phyloP scores from a whole-genome alignment of 306 rosid genomes.

The Senna siamea region DNA sequence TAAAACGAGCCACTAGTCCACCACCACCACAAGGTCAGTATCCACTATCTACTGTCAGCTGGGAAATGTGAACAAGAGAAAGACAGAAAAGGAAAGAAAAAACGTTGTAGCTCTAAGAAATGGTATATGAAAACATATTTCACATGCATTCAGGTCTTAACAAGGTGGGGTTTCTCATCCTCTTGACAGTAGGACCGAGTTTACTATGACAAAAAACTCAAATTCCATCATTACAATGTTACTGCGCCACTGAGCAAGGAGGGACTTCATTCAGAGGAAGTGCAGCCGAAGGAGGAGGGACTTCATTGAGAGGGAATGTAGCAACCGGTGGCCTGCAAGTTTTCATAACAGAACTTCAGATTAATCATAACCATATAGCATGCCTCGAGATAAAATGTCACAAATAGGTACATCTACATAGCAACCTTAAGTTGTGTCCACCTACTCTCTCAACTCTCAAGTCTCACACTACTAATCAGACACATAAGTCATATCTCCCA shows the following conservation, averaged over 20 bases:
- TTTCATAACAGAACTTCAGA: constrained; percentile 16
- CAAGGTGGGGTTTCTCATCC: neutral
- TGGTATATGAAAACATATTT: neutral
- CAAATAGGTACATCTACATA: constrained; percentile 4
- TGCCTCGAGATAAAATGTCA: neutral
- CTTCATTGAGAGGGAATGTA: constrained; percentile 11
- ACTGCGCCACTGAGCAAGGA: constrained; percentile 41
- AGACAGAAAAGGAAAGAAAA: neutral
- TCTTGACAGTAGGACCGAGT: too few relatives aligned
- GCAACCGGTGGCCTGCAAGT: constrained; percentile 43
- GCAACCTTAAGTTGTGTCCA: neutral
- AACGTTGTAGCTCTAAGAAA: neutral
- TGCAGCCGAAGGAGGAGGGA: constrained; percentile 30
- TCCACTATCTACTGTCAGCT: neutral
- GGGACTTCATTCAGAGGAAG: constrained; percentile 28
- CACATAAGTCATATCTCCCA: neutral
- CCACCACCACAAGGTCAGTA: neutral
- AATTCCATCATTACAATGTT: neutral
- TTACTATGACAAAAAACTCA: neutral
- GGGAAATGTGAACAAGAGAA: neutral
- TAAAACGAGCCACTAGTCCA: neutral
- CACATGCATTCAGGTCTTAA: neutral
- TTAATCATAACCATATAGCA: too few relatives aligned
- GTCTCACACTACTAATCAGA: neutral
- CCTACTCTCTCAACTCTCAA: neutral